Conservation (phyloP, 2,329 filamentous ascomycete genomes). For the Magnaporthiopsis rhizophila region DNA sequence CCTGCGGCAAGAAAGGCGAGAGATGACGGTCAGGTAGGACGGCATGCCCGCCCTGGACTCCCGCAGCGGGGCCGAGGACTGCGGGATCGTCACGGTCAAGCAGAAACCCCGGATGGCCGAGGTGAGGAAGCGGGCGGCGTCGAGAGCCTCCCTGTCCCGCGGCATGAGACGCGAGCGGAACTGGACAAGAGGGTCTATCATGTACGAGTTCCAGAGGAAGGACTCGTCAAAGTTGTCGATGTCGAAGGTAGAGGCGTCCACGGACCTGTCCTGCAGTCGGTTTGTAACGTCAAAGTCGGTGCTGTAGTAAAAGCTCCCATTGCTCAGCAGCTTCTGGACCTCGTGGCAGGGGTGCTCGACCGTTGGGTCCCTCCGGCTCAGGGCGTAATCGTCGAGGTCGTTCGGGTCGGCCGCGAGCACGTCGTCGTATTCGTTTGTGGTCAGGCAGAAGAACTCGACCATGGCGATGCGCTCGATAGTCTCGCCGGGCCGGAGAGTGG, state of each 20-base stretch:
- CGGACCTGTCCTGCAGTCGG: slow-evolving; percentile 80
- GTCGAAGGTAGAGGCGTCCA: slow-evolving; percentile 72
- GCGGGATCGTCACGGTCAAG: slow-evolving; percentile 75
- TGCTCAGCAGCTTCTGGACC: slow-evolving; percentile 82
- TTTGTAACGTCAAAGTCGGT: slow-evolving; percentile 97
- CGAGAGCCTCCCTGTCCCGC: slow-evolving; percentile 69
- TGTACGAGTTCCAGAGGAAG: slow-evolving; percentile 97
- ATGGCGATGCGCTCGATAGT: slow-evolving; percentile 78
- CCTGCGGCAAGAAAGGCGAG: slow-evolving; percentile 79
- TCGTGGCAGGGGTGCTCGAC: slow-evolving; percentile 85
- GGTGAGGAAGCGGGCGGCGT: slow-evolving; percentile 79
- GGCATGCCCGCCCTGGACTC: slow-evolving; percentile 59
- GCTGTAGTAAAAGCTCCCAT: slow-evolving; percentile 96
- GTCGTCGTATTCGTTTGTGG: slow-evolving; percentile 77
- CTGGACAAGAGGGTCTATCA: slow-evolving; percentile 87
- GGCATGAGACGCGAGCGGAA: slow-evolving; percentile 76
- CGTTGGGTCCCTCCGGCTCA: slow-evolving; percentile 59
- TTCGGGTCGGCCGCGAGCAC: slow-evolving; percentile 49
- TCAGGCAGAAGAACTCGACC: slow-evolving; percentile 91
- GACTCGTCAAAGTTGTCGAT: slow-evolving; percentile 89
- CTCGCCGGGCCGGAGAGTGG: slow-evolving; percentile 77
- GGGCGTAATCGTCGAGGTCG: slow-evolving; percentile 46
- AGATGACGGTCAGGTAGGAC: slow-evolving; percentile 81
- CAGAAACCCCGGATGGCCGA: slow-evolving; percentile 93
- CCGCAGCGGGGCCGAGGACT: slow-evolving; percentile 63